These are phyloP conservation scores for Pterula multifida DNA, from an alignment of 1,284 basidiomycete genomes.

Conservation along the genomic window DNA sequence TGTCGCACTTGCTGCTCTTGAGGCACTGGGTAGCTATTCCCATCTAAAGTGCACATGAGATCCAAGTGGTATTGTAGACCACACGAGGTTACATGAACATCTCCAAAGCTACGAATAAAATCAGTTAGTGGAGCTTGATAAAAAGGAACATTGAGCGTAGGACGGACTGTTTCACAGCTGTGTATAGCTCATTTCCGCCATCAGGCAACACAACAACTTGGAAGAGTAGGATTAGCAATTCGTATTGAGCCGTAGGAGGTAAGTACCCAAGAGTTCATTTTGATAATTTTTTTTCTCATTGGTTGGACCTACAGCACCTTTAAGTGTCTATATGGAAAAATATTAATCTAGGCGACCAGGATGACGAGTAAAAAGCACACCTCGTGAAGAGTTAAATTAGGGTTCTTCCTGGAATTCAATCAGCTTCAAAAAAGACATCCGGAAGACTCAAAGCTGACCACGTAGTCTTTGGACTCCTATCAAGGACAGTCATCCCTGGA, in stretches of 20 bases:
- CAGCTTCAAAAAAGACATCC: too few relatives aligned
- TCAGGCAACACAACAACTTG: constrained; percentile 61
- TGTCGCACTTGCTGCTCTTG: constrained; percentile 46
- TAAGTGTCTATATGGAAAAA: too few relatives aligned
- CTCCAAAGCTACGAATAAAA: constrained; percentile 46
- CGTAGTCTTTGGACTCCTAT: not conserved
- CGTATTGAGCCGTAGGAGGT: not conserved
- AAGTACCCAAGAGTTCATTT: not conserved
- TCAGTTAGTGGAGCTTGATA: constrained; percentile 1
- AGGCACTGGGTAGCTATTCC: constrained; percentile 69
- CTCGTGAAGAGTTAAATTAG: too few relatives aligned
- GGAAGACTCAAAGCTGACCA: not conserved
- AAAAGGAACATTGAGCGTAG: not conserved
- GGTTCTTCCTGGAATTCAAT: too few relatives aligned
- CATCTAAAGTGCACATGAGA: constrained; percentile 22
- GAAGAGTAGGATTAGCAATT: not conserved
- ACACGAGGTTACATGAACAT: constrained; percentile 24
- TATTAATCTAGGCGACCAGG: too few relatives aligned
- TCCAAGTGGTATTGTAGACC: not conserved
- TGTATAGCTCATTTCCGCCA: constrained; percentile 61
- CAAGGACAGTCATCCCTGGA: not conserved
- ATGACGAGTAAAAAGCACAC: too few relatives aligned
- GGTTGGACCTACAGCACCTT: too few relatives aligned
- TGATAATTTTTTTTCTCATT: too few relatives aligned
- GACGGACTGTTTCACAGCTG: constrained; percentile 61